phyloP scores from a whole-genome alignment of 2,329 filamentous ascomycete species.

The Arthrinium puccinioides region DNA sequence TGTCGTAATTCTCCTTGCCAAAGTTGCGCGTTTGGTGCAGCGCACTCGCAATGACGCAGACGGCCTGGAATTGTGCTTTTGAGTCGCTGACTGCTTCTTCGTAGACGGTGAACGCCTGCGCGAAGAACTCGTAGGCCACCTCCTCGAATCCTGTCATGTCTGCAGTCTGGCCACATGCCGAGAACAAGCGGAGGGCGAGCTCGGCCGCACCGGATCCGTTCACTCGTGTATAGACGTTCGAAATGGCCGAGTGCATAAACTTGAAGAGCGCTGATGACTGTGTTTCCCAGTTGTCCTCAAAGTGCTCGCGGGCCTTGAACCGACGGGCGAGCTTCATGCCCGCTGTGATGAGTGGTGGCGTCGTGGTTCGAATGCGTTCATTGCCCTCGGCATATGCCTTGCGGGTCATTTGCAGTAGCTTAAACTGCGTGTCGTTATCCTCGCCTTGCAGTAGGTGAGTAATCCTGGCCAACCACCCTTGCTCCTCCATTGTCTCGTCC shows the following conservation, averaged over 20 bases:
- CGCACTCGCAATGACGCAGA: slow-evolving; percentile 86
- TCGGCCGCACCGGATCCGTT: slow-evolving; percentile 73
- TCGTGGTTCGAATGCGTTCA: slow-evolving; percentile 93
- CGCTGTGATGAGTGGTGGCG: slow-evolving; percentile 82
- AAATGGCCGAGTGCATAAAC: slow-evolving; percentile 86
- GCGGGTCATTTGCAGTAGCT: slow-evolving; percentile 78
- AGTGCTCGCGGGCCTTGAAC: slow-evolving; percentile 88
- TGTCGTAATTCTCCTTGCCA: slow-evolving; percentile 96
- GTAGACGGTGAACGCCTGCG: slow-evolving; percentile 96
- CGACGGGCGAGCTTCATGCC: slow-evolving; percentile 83
- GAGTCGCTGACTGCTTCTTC: slow-evolving; percentile 95
- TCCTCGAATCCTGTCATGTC: slow-evolving; percentile 91
- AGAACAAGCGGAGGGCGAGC: slow-evolving; percentile 80
- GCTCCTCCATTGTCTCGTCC: slow-evolving; percentile 95
- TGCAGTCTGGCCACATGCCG: slow-evolving; percentile 85
- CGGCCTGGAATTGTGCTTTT: slow-evolving; percentile 94
- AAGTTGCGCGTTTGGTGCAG: slow-evolving; percentile 87
- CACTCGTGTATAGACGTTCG: slow-evolving; percentile 80
- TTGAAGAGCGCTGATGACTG: slow-evolving; percentile 78
- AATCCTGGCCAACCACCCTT: slow-evolving; percentile 91
- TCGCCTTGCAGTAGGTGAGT: slow-evolving; percentile 78
- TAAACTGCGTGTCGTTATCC: slow-evolving; percentile 90
- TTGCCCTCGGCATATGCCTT: slow-evolving; percentile 88
- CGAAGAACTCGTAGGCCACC: slow-evolving; percentile 96
- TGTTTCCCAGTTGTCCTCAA: slow-evolving; percentile 55